Conservation (phyloP, 2,329 filamentous ascomycete genomes). For the Colletotrichum eremochloae region DNA sequence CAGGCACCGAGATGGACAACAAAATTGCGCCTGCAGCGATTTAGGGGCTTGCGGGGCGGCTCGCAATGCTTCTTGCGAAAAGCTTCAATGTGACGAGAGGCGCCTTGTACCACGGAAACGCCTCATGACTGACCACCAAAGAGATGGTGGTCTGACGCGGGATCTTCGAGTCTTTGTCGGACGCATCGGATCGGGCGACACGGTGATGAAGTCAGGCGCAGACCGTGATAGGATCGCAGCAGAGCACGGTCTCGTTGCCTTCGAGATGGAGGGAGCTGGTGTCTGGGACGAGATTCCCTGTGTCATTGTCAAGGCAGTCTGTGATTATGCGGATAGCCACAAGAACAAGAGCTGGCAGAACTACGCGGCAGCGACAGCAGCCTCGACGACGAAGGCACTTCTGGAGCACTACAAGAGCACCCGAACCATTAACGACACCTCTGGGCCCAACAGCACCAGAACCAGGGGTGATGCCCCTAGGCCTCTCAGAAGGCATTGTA, state of each 20-base stretch:
- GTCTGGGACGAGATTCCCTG: slow-evolving; percentile 12
- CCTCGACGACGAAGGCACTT: background rate
- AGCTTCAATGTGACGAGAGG: slow-evolving; percentile 45
- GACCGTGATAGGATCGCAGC: slow-evolving; percentile 6
- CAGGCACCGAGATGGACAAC: slow-evolving; percentile 46
- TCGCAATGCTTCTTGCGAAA: slow-evolving; percentile 40
- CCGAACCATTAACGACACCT: too few species aligned
- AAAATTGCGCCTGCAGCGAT: slow-evolving; percentile 11
- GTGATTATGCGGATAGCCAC: background rate
- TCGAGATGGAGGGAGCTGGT: slow-evolving; percentile 24
- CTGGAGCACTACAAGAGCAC: background rate
- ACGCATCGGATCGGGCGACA: slow-evolving; percentile 45
- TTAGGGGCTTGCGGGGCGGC: slow-evolving; percentile 44
- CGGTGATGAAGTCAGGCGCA: slow-evolving; percentile 49
- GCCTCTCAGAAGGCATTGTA: background rate
- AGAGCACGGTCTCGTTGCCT: background rate
- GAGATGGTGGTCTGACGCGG: background rate
- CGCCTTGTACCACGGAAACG: slow-evolving; percentile 8
- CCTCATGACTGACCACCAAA: background rate
- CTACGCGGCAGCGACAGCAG: background rate
- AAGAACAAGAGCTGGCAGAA: background rate
- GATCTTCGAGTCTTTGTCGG: background rate
- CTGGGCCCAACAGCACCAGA: too few species aligned
- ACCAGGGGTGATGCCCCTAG: background rate
- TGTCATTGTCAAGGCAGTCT: background rate